Evolutionary conservation across 2,329 filamentous ascomycete genomes (phyloP).

Genomic region (Nemania sp.): DNA sequence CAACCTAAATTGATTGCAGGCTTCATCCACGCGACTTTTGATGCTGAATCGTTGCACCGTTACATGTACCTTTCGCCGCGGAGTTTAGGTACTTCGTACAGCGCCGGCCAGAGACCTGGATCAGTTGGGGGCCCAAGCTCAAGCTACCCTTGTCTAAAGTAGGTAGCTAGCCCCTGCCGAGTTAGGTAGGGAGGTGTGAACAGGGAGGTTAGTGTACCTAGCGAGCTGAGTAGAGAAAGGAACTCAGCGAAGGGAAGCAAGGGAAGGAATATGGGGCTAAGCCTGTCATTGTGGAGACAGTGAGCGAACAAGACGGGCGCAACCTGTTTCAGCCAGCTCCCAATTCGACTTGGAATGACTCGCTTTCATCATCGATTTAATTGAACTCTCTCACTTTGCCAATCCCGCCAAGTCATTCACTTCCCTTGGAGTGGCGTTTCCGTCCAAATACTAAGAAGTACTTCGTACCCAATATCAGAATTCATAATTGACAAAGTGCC

Average conservation of each 20-base stretch:
- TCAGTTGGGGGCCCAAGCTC: slow-evolving; percentile 14
- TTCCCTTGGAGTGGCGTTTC: no score
- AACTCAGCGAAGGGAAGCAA: background rate
- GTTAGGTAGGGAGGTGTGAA: no score
- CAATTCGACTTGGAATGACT: slow-evolving; percentile 6
- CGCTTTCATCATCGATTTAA: slow-evolving; percentile 5
- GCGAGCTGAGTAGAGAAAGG: background rate
- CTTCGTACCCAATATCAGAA: background rate
- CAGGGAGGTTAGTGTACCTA: no score
- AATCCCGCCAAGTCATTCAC: no score
- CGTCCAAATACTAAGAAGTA: no score
- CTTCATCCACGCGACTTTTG: background rate
- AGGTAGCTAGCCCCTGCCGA: background rate
- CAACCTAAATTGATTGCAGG: background rate
- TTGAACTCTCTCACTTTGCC: no score
- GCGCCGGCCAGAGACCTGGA: background rate
- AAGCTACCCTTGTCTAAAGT: slow-evolving; percentile 16
- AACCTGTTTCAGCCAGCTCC: slow-evolving; percentile 6
- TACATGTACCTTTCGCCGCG: no score
- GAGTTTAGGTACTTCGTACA: no score
- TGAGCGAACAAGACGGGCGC: no score
- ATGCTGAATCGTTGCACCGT: background rate
- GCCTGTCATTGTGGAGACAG: no score
- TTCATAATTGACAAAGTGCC: no score
- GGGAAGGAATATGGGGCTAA: background rate